Conservation (phyloP, 2,329 filamentous ascomycete species). For the Talaromyces verruculosus region DNA sequence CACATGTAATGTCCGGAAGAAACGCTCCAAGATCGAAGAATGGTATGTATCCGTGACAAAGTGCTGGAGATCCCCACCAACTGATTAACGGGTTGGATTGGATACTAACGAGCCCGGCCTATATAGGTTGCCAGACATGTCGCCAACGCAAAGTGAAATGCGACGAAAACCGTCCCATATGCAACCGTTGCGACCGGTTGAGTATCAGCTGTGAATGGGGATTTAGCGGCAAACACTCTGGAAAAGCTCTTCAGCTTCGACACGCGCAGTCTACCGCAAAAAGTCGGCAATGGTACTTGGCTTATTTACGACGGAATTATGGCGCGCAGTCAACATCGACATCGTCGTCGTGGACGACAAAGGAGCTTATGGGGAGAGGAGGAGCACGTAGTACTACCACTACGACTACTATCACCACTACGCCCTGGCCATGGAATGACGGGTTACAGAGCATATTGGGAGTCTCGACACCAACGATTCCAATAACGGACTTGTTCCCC, state of each 20-base stretch:
- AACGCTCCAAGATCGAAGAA: constrained; percentile 43
- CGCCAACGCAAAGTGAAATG: constrained; percentile 19
- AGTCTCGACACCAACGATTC: not conserved
- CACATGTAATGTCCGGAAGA: constrained; percentile 35
- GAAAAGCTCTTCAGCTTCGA: constrained; percentile 21
- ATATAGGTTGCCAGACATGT: constrained; percentile 41
- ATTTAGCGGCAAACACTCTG: constrained; percentile 30
- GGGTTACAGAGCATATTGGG: not conserved
- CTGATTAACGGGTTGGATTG: not conserved
- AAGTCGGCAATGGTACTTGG: not conserved
- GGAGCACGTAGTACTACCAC: not conserved
- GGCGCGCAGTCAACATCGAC: not conserved
- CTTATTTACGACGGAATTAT: not conserved
- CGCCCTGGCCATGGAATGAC: constrained; percentile 2
- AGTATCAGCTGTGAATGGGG: constrained; percentile 39
- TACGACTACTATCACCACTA: not conserved
- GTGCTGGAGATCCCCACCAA: not conserved
- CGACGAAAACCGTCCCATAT: constrained; percentile 28
- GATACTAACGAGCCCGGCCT: constrained; percentile 9
- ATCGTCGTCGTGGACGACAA: not conserved
- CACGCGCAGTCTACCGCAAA: not conserved
- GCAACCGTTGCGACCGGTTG: constrained; percentile 34
- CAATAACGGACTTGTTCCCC: not conserved
- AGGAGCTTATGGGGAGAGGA: not conserved
- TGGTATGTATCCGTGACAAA: constrained; percentile 28